Evolutionary conservation across 2,329 filamentous ascomycete species (phyloP).

Genomic region (Phialemonium atrogriseum): DNA sequence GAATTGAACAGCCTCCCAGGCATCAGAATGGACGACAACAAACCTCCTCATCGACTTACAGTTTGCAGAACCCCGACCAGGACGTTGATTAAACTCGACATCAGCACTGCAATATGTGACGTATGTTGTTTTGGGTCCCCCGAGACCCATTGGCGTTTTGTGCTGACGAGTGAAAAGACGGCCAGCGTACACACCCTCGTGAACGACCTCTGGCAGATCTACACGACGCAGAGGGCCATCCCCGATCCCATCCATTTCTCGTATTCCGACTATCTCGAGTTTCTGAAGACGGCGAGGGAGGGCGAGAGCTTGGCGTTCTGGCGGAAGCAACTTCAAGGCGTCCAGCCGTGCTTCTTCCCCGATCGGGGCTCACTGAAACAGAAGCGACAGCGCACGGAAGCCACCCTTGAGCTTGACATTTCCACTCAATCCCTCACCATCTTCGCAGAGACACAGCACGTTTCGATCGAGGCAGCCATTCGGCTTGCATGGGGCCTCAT

Average conservation of each 20-base stretch:
- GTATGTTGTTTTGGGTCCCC: conserved; percentile 13
- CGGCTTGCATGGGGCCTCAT: conserved; percentile 54
- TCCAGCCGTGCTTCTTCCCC: conserved; percentile 38
- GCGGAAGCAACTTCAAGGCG: conserved; percentile 28
- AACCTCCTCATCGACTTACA: conserved; percentile 41
- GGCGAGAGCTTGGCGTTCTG: conserved; percentile 35
- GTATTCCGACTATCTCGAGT: conserved; percentile 29
- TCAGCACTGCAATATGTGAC: conserved; percentile 43
- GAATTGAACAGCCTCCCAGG: conserved; percentile 33
- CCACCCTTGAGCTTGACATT: conserved; percentile 31
- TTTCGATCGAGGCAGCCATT: conserved; percentile 41
- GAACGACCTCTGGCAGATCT: conserved; percentile 35
- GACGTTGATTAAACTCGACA: conserved; percentile 40
- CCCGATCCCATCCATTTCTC: conserved; percentile 22
- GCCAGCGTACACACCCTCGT: conserved; percentile 38
- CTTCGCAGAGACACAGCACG: conserved; percentile 31
- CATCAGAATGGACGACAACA: conserved; percentile 23
- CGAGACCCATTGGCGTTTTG: neutral
- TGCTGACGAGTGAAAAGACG: conserved; percentile 14
- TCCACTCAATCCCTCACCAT: conserved; percentile 30
- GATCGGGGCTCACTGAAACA: conserved; percentile 20
- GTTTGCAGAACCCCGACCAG: conserved; percentile 36
- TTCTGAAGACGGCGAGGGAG: conserved; percentile 23
- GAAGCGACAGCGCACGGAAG: conserved; percentile 22
- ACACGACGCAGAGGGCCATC: conserved; percentile 29